Evolutionary conservation across 164 flowering plant genomes (phyloP).

Genomic region (Paratinospora sagittata): DNA sequence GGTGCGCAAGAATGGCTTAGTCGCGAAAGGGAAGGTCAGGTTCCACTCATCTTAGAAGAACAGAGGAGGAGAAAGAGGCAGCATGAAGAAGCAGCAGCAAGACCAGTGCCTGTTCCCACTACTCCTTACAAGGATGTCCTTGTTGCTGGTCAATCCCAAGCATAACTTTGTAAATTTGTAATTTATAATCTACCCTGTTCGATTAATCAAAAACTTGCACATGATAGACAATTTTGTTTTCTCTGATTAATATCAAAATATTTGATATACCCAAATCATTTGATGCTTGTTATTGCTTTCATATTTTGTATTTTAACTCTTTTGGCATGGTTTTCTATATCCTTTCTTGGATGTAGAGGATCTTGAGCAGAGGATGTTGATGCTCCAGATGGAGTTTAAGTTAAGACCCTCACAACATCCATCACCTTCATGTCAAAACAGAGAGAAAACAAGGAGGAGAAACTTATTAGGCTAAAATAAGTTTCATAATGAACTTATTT

Average conservation of each 20-base stretch:
- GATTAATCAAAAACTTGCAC: not conserved
- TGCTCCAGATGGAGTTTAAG: too few species aligned
- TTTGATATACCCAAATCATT: not conserved
- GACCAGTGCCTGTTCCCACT: slow-evolving; percentile 7
- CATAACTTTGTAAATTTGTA: not conserved
- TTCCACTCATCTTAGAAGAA: slow-evolving; percentile 46
- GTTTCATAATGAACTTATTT: too few species aligned
- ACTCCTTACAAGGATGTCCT: slow-evolving; percentile 68
- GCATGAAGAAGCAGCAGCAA: slow-evolving; percentile 15
- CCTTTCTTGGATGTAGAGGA: too few species aligned
- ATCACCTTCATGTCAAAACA: too few species aligned
- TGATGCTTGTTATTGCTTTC: too few species aligned
- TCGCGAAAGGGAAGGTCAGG: slow-evolving; percentile 53
- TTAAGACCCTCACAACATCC: too few species aligned
- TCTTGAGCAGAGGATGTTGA: too few species aligned
- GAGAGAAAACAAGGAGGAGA: too few species aligned
- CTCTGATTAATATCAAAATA: not conserved
- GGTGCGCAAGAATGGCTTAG: slow-evolving; percentile 69
- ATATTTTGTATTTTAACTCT: too few species aligned
- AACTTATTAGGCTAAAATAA: too few species aligned
- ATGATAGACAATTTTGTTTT: not conserved
- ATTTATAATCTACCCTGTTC: not conserved
- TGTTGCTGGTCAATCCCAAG: slow-evolving; percentile 16
- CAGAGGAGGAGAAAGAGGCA: slow-evolving; percentile 27
- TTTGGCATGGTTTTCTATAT: too few species aligned